phyloP scores from a whole-genome alignment of 768 basidiomycete genomes.

The Mycena indigotica region DNA sequence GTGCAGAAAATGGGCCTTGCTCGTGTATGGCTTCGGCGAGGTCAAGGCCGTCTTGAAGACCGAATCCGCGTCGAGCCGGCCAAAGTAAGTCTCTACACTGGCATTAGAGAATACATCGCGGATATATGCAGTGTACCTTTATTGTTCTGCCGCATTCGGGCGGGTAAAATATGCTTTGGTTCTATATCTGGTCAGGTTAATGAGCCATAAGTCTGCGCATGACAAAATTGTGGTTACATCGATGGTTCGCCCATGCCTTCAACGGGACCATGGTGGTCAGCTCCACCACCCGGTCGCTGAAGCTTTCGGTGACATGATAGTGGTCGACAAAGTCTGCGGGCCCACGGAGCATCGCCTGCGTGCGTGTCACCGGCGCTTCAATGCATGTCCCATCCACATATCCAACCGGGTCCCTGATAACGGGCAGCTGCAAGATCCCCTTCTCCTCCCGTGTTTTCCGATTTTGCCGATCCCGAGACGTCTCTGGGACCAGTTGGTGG shows the following conservation, averaged over 20 bases:
- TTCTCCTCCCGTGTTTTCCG: neutral
- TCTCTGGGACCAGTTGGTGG: neutral
- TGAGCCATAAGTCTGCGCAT: too few relatives aligned
- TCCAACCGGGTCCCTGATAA: conserved; percentile 6
- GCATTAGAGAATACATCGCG: too few relatives aligned
- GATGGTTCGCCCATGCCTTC: conserved; percentile 5
- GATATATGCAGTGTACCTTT: too few relatives aligned
- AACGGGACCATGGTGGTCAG: conserved; percentile 1
- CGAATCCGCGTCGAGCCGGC: too few relatives aligned
- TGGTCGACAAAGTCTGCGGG: conserved; percentile 1
- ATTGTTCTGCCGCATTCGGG: too few relatives aligned
- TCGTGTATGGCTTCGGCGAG: neutral
- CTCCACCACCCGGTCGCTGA: neutral
- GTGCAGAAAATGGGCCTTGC: neutral
- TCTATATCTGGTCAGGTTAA: too few relatives aligned
- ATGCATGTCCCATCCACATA: conserved; percentile 9
- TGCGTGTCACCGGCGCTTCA: conserved; percentile 49
- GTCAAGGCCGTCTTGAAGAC: neutral
- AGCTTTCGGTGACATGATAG: conserved; percentile 1
- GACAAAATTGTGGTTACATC: too few relatives aligned
- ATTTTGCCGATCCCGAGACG: neutral
- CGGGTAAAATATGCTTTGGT: too few relatives aligned
- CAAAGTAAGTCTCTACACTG: neutral
- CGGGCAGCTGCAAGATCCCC: conserved; percentile 5
- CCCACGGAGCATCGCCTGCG: conserved; percentile 12